Base-by-base conservation (phyloP, 148 eudicot species). In the Rhododendron mucronatum region DNA sequence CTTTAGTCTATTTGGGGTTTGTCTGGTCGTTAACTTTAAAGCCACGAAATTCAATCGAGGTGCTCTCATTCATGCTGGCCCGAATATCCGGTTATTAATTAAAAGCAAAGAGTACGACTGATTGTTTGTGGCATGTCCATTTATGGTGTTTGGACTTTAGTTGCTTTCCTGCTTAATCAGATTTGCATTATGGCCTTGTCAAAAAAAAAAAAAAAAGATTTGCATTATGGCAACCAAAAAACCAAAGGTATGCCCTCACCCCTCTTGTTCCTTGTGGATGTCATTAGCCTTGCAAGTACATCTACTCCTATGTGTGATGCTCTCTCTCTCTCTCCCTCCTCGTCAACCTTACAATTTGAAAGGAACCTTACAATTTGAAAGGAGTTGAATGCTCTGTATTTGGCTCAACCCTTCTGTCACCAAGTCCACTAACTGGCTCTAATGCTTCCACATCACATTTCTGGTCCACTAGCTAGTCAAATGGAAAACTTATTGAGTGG, bases 111-210 rank as follows among this genome's bases (percentile, higher is more conserved):
- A 26, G 4, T 37, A 2, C 11, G 33, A 39, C 7, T 63, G 50
- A 41, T 61, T 65, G 67, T 59, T n/a, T 80, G 82, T 35, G 74
- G 74, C 74, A 67, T 67, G 74, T 30, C 51, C 61, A 81, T 20
- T 39, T 61, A 45, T 61, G 84, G 7, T 41, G 16, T 61, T 83
- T 44, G 84, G 83, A 41, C 73, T 82, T 61, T 59, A 21, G 69
- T 57, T 59, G 48, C 71, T 33, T 35, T 30, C 20, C 30, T 50
- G 59, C 67, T 10, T 30, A 8, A 81, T 81, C 67, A 28, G 48
- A 59, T 39, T 57, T 20, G 82, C 30, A 44, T 28, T 30, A 71
- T 71, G 4, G 39, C 76, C n/a, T n/a, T n/a, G n/a, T n/a, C n/a
- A n/a, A n/a, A n/a, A n/a, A n/a, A n/a, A n/a, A n/a, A n/a, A n/a